A percentile compares a stretch with the other conserved stretches of the same genome.
These are phyloP conservation scores for Aspergillus amoenus DNA, from an alignment of 2,329 filamentous ascomycete species.

Conservation along the genomic window DNA sequence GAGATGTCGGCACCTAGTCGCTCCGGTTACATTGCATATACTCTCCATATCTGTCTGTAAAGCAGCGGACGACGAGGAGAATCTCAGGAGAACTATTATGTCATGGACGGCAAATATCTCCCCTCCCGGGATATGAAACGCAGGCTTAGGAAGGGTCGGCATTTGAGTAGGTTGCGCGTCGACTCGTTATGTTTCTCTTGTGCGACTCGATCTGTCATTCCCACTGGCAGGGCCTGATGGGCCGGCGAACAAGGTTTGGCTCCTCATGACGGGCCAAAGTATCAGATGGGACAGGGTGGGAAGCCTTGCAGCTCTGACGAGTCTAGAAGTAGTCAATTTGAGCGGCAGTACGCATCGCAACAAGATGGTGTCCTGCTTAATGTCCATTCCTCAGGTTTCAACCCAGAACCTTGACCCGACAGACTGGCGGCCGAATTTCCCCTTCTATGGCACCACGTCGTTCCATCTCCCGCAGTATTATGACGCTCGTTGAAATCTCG, in stretches of 20 bases:
- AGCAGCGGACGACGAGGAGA: neutral
- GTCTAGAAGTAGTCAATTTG: neutral
- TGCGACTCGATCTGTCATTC: neutral
- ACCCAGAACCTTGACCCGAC: constrained; percentile 1
- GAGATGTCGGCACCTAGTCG: constrained; percentile 8
- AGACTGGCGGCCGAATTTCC: neutral
- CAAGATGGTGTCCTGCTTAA: neutral
- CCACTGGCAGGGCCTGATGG: neutral
- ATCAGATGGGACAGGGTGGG: neutral
- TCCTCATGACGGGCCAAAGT: neutral
- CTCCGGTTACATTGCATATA: constrained; percentile 22
- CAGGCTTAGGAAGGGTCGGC: neutral
- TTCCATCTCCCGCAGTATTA: neutral
- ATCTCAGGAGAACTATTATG: constrained; percentile 1
- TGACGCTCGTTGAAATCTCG: neutral
- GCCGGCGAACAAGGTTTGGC: constrained; percentile 4
- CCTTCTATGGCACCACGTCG: constrained; percentile 6
- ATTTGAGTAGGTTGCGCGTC: constrained; percentile 2
- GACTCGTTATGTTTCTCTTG: constrained; percentile 5
- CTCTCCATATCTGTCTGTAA: neutral
- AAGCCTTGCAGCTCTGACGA: constrained; percentile 1
- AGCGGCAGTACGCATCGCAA: neutral
- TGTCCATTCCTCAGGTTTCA: neutral
- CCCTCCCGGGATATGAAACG: constrained; percentile 1
- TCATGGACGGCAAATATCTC: neutral